Percentiles rank a stretch among this genome's conserved stretches.
Conservation (phyloP, 352 stramenopile genomes). For the Globisporangium nodosum region DNA sequence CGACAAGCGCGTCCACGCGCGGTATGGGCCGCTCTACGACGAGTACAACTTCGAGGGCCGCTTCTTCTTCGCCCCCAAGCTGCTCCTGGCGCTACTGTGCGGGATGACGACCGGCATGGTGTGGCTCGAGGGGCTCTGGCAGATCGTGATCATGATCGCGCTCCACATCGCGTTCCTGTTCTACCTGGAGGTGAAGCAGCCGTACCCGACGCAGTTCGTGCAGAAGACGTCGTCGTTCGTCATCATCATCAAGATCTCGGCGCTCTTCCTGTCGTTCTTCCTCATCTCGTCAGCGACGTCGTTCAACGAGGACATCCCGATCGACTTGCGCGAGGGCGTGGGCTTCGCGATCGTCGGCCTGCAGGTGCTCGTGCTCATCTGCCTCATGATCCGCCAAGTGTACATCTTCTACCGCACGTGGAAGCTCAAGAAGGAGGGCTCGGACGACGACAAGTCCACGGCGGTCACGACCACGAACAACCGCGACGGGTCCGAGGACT, state of each 20-base stretch:
- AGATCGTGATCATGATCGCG: conserved; percentile 69
- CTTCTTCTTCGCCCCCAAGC: conserved; percentile 85
- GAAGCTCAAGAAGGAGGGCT: conserved; percentile 62
- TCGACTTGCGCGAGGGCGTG: conserved; percentile 68
- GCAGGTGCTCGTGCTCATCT: conserved; percentile 75
- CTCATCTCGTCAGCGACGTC: conserved; percentile 64
- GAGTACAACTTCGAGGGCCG: conserved; percentile 84
- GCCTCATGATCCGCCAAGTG: conserved; percentile 75
- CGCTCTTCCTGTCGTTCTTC: conserved; percentile 78
- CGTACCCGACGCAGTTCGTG: conserved; percentile 75
- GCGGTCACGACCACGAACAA: conserved; percentile 43
- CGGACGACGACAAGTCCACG: conserved; percentile 48
- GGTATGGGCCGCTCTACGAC: conserved; percentile 82
- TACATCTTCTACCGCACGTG: conserved; percentile 88
- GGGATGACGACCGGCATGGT: conserved; percentile 80
- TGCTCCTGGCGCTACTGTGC: conserved; percentile 65
- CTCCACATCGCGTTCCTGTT: conserved; percentile 79
- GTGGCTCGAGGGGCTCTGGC: conserved; percentile 65
- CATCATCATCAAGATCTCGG: conserved; percentile 88
- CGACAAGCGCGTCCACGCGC: conserved; percentile 74
- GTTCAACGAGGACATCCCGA: conserved; percentile 60
- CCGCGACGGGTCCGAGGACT: conserved; percentile 37
- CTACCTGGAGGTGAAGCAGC: conserved; percentile 80
- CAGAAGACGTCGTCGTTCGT: conserved; percentile 85
- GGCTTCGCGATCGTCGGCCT: conserved; percentile 78